A percentile compares a stretch with the other conserved stretches of the same genome.
Conservation (phyloP, 176 grass and related monocot species). For the Zoysia japonica region DNA sequence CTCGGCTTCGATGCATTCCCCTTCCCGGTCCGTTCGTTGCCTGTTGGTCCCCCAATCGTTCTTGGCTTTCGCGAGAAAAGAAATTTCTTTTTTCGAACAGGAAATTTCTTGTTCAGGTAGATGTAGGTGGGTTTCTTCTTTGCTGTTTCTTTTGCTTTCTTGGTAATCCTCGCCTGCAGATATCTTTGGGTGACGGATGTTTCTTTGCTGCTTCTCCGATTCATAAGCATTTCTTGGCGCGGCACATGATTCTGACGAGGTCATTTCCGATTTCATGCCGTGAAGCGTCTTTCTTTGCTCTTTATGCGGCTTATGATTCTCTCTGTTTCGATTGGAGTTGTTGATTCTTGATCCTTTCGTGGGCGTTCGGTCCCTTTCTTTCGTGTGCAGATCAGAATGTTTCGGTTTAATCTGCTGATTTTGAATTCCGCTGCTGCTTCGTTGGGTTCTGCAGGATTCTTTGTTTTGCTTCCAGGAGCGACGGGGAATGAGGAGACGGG, state of each 20-base stretch:
- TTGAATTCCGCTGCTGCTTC: background rate
- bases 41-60: background rate
- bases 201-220: background rate
- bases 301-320: background rate
- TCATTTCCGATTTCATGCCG: background rate
- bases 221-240: background rate
- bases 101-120: background rate
- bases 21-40: background rate
- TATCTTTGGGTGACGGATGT: background rate
- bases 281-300: background rate
- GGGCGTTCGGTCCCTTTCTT: background rate
- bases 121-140: background rate
- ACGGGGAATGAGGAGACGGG: slow-evolving; percentile 40
- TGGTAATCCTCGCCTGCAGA: background rate
- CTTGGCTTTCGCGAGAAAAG: background rate
- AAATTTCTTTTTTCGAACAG: background rate
- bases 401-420: background rate
- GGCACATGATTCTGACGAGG: background rate
- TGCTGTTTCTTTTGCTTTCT: background rate
- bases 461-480: slow-evolving; percentile 29
- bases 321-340: background rate
- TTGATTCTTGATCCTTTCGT: background rate
- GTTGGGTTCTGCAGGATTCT: background rate
- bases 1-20: background rate
- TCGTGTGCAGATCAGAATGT: background rate